Conservation (phyloP, 2,329 filamentous ascomycete species). For the Xylariaceae sp. region DNA sequence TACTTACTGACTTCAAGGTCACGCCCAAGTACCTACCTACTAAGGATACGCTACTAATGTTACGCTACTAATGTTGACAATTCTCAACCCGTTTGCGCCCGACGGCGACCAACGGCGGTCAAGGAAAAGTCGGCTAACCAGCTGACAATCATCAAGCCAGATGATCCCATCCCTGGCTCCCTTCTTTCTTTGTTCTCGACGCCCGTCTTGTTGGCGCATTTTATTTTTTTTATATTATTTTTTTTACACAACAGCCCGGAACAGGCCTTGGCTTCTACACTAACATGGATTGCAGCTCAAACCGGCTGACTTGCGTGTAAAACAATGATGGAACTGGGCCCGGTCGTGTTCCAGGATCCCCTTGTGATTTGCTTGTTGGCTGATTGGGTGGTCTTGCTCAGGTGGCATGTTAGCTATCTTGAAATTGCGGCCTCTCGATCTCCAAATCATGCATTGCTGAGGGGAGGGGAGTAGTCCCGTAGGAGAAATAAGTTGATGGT, state of each 20-base stretch:
- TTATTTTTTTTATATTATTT: not conserved
- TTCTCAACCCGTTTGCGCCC: not conserved
- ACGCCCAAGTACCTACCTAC: not conserved
- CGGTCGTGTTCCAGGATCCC: not conserved
- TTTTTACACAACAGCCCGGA: no score
- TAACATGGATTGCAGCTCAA: not conserved
- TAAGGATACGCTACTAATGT: no score
- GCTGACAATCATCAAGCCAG: not conserved
- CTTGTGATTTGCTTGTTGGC: slow-evolving; percentile 1
- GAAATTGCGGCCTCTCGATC: not conserved
- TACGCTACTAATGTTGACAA: not conserved
- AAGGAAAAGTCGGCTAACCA: not conserved
- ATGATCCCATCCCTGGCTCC: not conserved
- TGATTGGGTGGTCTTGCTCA: not conserved
- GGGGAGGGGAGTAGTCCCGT: not conserved
- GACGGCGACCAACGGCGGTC: not conserved
- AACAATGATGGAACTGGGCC: not conserved
- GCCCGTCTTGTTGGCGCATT: not conserved
- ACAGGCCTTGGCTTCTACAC: no score
- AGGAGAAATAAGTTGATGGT: not conserved
- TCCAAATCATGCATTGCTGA: not conserved
- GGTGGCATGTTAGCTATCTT: not conserved
- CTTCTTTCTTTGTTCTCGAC: not conserved
- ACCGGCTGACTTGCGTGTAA: not conserved
- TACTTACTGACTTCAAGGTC: not conserved